Evolutionary conservation across 2,329 filamentous ascomycete species (phyloP), one percentile per base, ranked within the genome.

Genomic region (Aureobasidium uvarum): DNA sequence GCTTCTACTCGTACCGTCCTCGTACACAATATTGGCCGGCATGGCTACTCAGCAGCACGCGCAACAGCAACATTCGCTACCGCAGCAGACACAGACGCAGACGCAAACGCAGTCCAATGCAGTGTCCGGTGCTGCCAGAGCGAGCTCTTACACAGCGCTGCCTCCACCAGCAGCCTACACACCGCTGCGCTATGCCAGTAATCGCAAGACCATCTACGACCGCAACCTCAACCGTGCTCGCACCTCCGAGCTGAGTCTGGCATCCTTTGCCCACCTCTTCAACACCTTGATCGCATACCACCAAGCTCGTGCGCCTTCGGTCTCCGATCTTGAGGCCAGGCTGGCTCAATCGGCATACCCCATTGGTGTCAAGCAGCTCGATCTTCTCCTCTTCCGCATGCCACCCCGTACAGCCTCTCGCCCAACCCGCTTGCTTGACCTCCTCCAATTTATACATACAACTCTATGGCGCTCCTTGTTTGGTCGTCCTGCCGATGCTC

Each of bases 201-300:
- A 88, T 77, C 92, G 92, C 81, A 98, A 98, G 81, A 96, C 92
- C 69, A 98, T 99, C 81, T 99, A 98, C 82, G 92, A 97, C 82
- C 86, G 95, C 64, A 92, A 96, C 68, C 83, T 98, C 68, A 97
- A 97, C 79, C 90, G 95, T 69, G 89, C 88, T 72, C 91, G 92
- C 76, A 91, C 90, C 72, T 86, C 90, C 66, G 94, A 98, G 81
- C 86, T 96, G 70, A 96, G 92, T 77, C 90, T 96, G 75, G 87
- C 95, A 13, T 92, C 91, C 78, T 98, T 99, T 79, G 94, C 95
- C 48, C 98, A 96, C 77, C 83, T 99, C 66, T 98, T 99, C 76
- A 89, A 89, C 67, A 94, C 97, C 81, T 96, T 98, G 90, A 93
- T 99, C 58, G 89, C 87, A 73, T 98, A 98, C 78, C 94, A 95